Base-by-base conservation (phyloP, 352 stramenopile species). In the Globisporangium camurandrum region DNA sequence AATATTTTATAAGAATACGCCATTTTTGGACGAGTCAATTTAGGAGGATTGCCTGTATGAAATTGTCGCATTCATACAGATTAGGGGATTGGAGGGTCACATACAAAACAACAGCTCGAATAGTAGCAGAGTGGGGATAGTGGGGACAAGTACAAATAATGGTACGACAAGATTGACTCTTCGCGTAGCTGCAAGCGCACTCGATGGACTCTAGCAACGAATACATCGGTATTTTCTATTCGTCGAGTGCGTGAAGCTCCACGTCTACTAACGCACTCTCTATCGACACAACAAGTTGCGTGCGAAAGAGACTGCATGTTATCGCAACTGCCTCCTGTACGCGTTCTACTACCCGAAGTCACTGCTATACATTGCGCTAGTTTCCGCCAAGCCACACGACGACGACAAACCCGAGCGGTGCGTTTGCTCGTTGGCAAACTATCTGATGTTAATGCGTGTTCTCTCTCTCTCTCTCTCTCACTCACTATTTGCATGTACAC, bases 121-220 rank as follows among this genome's bases (percentile, higher is more conserved):
- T n/a, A n/a, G n/a, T n/a, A n/a, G n/a, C n/a, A n/a, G n/a, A n/a
- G n/a, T n/a, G n/a, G n/a, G n/a, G n/a, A n/a, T n/a, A 86, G 74
- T 49, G 71, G 61, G 3, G 80, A 88, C 41, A 91, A 88, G 48
- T 88, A 84, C 73, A 91, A 91, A 53, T n/a, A n/a, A 81, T 75
- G 61, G 78, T 88, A 40, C 52, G 64, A 50, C 11, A 5, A n/a
- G n/a, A n/a, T n/a, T n/a, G n/a, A n/a, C n/a, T n/a, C n/a, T 6
- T 9, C 4, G 14, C 24, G 6, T 4, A 5, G 28, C n/a, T 19
- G 1, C 28, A 7, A 30, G 12, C 20, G 30, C 46, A 44, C 14
- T 51, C n/a, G 17, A 27, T 1, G 6, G 11, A 33, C 19, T 33
- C 24, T 52, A 1, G 20, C 3, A 37, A 16, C 46, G 14, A 24